phyloP scores from a whole-genome alignment of 352 stramenopile genomes.

The Globisporangium heterothallicum region DNA sequence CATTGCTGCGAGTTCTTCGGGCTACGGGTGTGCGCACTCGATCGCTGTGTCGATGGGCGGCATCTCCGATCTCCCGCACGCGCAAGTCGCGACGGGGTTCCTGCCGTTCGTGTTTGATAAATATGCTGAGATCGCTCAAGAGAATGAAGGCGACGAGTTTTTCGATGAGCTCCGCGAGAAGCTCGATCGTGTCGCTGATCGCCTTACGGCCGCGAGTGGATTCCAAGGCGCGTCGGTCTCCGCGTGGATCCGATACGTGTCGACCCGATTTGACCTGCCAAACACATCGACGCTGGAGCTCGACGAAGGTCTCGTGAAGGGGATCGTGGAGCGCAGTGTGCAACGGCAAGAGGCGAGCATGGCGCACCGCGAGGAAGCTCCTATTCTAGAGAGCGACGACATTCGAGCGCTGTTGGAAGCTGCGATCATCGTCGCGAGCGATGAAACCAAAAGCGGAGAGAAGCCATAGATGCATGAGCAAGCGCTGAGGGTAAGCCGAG shows the following conservation, averaged over 20 bases:
- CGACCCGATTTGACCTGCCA: conserved; percentile 50
- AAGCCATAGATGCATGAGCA: too few species aligned
- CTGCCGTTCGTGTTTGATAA: conserved; percentile 64
- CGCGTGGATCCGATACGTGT: conserved; percentile 63
- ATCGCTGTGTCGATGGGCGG: conserved; percentile 61
- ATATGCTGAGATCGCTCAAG: conserved; percentile 38
- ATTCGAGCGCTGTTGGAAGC: conserved; percentile 47
- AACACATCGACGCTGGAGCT: conserved; percentile 46
- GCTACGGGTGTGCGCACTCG: conserved; percentile 41
- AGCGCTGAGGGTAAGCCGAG: too few species aligned
- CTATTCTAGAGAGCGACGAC: conserved; percentile 61
- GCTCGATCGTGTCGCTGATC: conserved; percentile 40
- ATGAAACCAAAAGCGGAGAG: neutral
- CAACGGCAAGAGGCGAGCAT: conserved; percentile 52
- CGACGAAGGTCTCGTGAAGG: conserved; percentile 45
- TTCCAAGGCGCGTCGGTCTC: conserved; percentile 43
- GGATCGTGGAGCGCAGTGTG: conserved; percentile 41
- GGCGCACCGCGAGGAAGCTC: conserved; percentile 16
- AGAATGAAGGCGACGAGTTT: conserved; percentile 64
- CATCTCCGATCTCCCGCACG: conserved; percentile 61
- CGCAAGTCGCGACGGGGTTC: conserved; percentile 51
- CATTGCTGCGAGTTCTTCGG: conserved; percentile 47
- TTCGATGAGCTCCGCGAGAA: conserved; percentile 54
- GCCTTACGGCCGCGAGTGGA: conserved; percentile 43
- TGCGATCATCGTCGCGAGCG: conserved; percentile 26